Base-by-base conservation (phyloP, 78 protist species). In the Emiliania huxleyi region DNA sequence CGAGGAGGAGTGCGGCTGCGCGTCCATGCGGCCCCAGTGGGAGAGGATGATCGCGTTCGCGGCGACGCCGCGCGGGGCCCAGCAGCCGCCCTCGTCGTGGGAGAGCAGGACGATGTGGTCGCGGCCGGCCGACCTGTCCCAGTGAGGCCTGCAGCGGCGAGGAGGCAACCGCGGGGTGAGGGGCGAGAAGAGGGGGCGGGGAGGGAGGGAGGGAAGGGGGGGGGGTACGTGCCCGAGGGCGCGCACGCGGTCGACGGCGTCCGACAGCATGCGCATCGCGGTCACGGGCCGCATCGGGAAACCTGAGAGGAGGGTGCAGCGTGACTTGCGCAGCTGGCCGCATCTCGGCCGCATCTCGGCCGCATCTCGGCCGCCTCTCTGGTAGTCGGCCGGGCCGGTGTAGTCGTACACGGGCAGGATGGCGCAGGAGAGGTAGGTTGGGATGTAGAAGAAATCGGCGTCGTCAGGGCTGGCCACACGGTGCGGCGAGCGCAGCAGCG, bases 271-370 rank as follows among this genome's bases (percentile, higher is more conserved):
- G 15, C 85, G 85, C 49, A 46, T 56, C 29, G 56, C 75, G 11
- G 69, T 69, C 45, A 42, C 92, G 33, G 83, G 83, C 88, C 87
- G 93, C 55, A 90, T 90, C 88, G 87, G 69, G 25, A 44, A 44
- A 8, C 62, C 88, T 1, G 11, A 1, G 45, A 25, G 8, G n/a
- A n/a, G n/a, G n/a, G n/a, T n/a, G n/a, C n/a, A n/a, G n/a, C n/a
- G n/a, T n/a, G n/a, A n/a, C n/a, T n/a, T n/a, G n/a, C n/a, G n/a
- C n/a, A n/a, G n/a, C n/a, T n/a, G n/a, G n/a, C n/a, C n/a, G n/a
- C n/a, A n/a, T n/a, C n/a, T n/a, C n/a, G n/a, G n/a, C n/a, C n/a
- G n/a, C n/a, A n/a, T n/a, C n/a, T n/a, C n/a, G n/a, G n/a, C n/a
- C n/a, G n/a, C n/a, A n/a, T n/a, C n/a, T n/a, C n/a, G n/a, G n/a